Evolutionary conservation across 495 filamentous ascomycete genomes (phyloP).

Genomic region (Parachaetomium inaequale): DNA sequence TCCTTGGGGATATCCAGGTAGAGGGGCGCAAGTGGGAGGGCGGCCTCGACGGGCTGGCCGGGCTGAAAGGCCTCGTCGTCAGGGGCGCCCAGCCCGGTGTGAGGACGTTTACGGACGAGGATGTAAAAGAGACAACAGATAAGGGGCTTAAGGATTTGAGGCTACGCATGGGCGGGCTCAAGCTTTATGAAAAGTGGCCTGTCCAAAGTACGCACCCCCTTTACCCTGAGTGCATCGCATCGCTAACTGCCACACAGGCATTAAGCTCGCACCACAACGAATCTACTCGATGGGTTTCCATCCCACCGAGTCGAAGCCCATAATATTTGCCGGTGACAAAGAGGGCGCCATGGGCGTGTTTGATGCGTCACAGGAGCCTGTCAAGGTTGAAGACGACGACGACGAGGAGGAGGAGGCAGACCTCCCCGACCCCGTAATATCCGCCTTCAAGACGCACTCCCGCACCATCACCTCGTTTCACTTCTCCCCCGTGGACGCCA

Average conservation of each 20-base stretch:
- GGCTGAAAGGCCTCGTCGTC: slow-evolving; percentile 40
- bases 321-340: slow-evolving; percentile 96
- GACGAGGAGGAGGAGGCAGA: slow-evolving; percentile 54
- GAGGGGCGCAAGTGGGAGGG: slow-evolving; percentile 62
- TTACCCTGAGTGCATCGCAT: not conserved
- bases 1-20: slow-evolving; percentile 73
- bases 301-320: slow-evolving; percentile 74
- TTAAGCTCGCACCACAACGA: slow-evolving; percentile 89
- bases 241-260: slow-evolving; percentile 54
- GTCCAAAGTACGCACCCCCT: slow-evolving; percentile 61
- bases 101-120: slow-evolving; percentile 72
- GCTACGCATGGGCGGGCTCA: slow-evolving; percentile 73
- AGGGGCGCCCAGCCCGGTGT: slow-evolving; percentile 74
- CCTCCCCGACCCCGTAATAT: slow-evolving; percentile 63
- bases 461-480: slow-evolving; percentile 83
- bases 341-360: slow-evolving; percentile 91
- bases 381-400: slow-evolving; percentile 47
- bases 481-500: slow-evolving; percentile 66
- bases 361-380: slow-evolving; percentile 72
- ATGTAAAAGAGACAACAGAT: slow-evolving; percentile 78
- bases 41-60: slow-evolving; percentile 39
- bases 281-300: slow-evolving; percentile 89
- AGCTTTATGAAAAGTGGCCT: slow-evolving; percentile 76
- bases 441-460: slow-evolving; percentile 82
- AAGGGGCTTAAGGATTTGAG: slow-evolving; percentile 71